A percentile compares a stretch with the other conserved stretches of the same genome.
Evolutionary conservation across 352 stramenopile species (phyloP).

Genomic region (Hyaloperonospora arabidopsidis): DNA sequence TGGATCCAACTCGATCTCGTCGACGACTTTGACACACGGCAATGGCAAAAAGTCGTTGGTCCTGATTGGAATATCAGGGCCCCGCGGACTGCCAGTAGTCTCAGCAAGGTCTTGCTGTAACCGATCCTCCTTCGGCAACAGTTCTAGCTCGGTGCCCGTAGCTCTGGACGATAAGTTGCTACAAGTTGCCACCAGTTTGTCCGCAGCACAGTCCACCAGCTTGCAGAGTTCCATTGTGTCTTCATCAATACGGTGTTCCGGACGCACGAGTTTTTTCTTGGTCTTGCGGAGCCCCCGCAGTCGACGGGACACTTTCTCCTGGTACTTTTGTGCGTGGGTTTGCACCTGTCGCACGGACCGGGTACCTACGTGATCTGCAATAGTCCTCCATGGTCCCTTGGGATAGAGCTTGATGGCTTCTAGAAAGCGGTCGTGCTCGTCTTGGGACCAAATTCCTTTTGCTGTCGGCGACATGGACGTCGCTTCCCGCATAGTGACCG

Average conservation of each 20-base stretch:
- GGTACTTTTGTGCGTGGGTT: conserved; percentile 72
- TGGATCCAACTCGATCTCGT: conserved; percentile 40
- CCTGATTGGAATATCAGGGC: conserved; percentile 30
- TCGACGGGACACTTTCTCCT: conserved; percentile 48
- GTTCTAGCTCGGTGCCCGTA: conserved; percentile 18
- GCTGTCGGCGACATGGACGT: background rate
- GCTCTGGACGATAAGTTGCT: conserved; percentile 15
- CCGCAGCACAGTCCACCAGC: conserved; percentile 37
- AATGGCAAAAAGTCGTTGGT: conserved; percentile 37
- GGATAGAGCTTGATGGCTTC: conserved; percentile 66
- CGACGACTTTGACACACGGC: conserved; percentile 36
- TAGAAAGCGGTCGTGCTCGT: conserved; percentile 64
- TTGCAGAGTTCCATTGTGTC: conserved; percentile 56
- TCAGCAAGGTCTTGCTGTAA: conserved; percentile 16
- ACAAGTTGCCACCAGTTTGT: conserved; percentile 33
- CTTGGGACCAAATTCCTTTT: conserved; percentile 33
- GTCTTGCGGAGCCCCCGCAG: conserved; percentile 57
- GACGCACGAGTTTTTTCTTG: conserved; percentile 59
- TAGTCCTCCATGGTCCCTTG: conserved; percentile 59
- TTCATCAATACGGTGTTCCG: conserved; percentile 51
- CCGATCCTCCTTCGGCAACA: conserved; percentile 24
- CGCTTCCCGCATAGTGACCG: too few relatives aligned
- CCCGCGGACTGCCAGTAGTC: conserved; percentile 19
- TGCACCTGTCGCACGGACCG: conserved; percentile 68
- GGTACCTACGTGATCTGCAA: conserved; percentile 56